Base-by-base conservation (phyloP, 768 basidiomycete species). In the Fistulinella prunicolor region DNA sequence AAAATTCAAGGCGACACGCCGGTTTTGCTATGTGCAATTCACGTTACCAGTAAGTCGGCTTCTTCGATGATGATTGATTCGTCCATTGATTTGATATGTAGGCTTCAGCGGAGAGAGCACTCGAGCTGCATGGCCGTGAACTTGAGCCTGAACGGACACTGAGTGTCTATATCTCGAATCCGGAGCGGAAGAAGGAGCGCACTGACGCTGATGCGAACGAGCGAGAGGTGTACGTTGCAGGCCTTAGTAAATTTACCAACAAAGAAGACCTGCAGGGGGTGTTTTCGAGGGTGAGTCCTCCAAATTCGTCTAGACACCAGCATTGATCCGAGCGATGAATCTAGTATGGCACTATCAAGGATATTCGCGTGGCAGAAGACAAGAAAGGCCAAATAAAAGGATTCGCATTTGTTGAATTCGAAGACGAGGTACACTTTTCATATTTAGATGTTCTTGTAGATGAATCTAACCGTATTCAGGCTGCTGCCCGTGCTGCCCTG, bases 11-110 rank as follows among this genome's bases (percentile, higher is more conserved):
- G 82, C 73, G 47, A 86, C 88, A 2, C 74, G 96, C 29, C 79
- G 96, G 36, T 98, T 99, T 66, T 94, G 91, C 60, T 99, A 98
- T 65, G 75, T 99, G 1, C 96, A 98, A 53, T 97, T 81, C 62
- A 85, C 85, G 2, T 82, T 82, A 17, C 89, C 91, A 0, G 94
- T 92, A 47, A 43, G 86, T 73, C 26, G 26, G 26, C 10, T 28
- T 36, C 23, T 7, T 26, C 12, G 38, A 28, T n/a, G 2, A 21
- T 20, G 4, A 9, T 28, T 22, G 19, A 21, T 38, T 26, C 20
- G 14, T 21, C 19, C 19, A 21, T 7, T 50, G 21, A 48, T 17
- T 3, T 16, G 38, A 42, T 22, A n/a, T 12, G 14, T 40, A 89
- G 86, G 56, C 67, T 37, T 75, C 80, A 58, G 94, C 96, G 0